Base-by-base conservation (phyloP, 352 stramenopile genomes). In the Hyaloperonospora brassicae region DNA sequence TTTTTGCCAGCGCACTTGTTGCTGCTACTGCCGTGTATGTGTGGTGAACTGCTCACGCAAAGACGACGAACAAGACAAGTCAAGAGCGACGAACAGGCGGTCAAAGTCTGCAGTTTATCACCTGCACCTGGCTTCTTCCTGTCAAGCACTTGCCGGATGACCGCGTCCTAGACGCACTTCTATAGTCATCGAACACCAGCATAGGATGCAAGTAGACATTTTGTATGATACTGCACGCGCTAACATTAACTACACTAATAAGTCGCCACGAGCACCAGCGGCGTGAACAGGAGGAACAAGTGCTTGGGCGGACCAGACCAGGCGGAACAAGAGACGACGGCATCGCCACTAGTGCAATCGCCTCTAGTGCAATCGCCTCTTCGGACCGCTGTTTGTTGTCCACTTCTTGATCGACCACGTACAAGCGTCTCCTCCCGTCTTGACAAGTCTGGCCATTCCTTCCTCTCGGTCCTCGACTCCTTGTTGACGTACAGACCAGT, bases 171-270 rank as follows among this genome's bases (percentile, higher is more conserved):
- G 27, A 8, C 27, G 8, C 27, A 34, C 17, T 17, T 17, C 17
- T 34, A 34, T 34, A 34, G 27, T 34, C 4, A 34, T 34, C 13
- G 43, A 50, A 50, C 17, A 50, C 27, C 27, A 34, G 8, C 27
- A 42, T 42, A 42, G 24, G 39, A 54, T 54, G 59, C 42, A 60
- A 55, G 39, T 61, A 50, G 44, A 64, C 34, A 55, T 62, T 17
- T 44, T 45, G 61, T 57, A 38, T 66, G 38, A 56, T 66, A 66
- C 62, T 63, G 57, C 57, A 66, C 53, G 52, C 62, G 31, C 62
- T 71, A 68, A 68, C 59, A 68, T 62, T 68, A 67, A 66, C 50
- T 67, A 71, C 63, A 68, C 62, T 67, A 67, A 66, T 47, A 57
- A 59, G 51, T 61, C 47, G 58, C 53, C 59, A 57, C 54, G 42